These are phyloP conservation scores for Clavispora phyllophila DNA, from an alignment of 805 yeast species.

Conservation along the genomic window DNA sequence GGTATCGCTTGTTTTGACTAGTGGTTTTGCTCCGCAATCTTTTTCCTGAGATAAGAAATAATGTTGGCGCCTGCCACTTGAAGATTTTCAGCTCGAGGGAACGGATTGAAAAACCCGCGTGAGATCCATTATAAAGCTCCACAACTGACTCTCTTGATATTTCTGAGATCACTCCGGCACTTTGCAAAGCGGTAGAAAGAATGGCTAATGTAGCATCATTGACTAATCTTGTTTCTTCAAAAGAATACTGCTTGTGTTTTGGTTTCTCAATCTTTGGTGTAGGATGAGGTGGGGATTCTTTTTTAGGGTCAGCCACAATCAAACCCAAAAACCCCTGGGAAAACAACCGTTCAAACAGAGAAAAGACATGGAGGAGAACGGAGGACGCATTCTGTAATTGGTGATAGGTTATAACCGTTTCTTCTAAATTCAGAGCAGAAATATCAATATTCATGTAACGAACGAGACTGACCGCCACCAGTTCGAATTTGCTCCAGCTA, in stretches of 20 bases:
- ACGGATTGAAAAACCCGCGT: slow-evolving; percentile 81
- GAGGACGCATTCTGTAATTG: slow-evolving; percentile 13
- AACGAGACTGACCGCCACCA: slow-evolving; percentile 41
- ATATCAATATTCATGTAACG: slow-evolving; percentile 45
- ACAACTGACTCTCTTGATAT: slow-evolving; percentile 45
- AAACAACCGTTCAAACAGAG: slow-evolving; percentile 20
- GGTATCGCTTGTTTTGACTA: slow-evolving; percentile 42
- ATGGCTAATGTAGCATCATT: slow-evolving; percentile 36
- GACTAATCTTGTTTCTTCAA: slow-evolving; percentile 33
- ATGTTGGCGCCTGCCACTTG: slow-evolving; percentile 87
- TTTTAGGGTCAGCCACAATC: neutral
- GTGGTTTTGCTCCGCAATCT: slow-evolving; percentile 35
- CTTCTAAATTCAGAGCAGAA: slow-evolving; percentile 14
- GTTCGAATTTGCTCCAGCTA: slow-evolving; percentile 41
- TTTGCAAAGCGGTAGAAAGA: slow-evolving; percentile 28
- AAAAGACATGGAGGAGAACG: slow-evolving; percentile 8
- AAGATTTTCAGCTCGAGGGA: slow-evolving; percentile 78
- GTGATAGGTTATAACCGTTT: slow-evolving; percentile 10
- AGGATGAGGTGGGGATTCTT: neutral
- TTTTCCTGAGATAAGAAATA: slow-evolving; percentile 65
- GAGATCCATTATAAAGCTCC: slow-evolving; percentile 67
- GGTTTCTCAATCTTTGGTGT: neutral
- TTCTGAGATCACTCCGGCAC: slow-evolving; percentile 23
- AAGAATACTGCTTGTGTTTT: slow-evolving; percentile 5
- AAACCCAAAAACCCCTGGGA: slow-evolving; percentile 26